Base-by-base conservation (phyloP, 768 basidiomycete species). In the Tulasnella calospora region DNA sequence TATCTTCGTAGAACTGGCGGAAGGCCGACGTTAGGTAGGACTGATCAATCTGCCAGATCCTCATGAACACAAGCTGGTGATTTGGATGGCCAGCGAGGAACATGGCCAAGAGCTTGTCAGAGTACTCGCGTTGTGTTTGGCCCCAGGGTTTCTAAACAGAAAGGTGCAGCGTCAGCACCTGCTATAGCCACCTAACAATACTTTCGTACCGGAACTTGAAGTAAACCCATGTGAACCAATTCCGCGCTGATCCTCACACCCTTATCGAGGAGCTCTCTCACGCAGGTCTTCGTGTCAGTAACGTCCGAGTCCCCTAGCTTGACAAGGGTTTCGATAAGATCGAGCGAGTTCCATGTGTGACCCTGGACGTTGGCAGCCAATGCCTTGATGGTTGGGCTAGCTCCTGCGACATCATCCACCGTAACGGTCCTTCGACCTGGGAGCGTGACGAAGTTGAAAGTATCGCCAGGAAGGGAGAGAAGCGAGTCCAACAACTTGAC, bases 11-110 rank as follows among this genome's bases (percentile, higher is more conserved):
- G 83, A 95, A 96, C 80, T 95, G 94, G 40, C 92, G 90, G 85
- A 99, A 93, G 9, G 95, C 94, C 77, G 91, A 89, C 6, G 95
- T 92, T 73, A 99, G 89, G 83, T 96, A 94, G 0, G 90, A 86
- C 0, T 93, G 94, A 82, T 95, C 90, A 61, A 94, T 92, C 82
- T 96, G 94, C 93, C 94, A 96, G 77, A 99, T 91, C 71, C 95
- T 90, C 90, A 97, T 95, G 86, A 99, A 98, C 78, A 98, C 96
- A 13, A 99, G 89, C 81, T 98, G 95, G 82, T 98, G 95, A 81
- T 96, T 96, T 10, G 96, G 95, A 82, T 96, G 94, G 21, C 95
- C 94, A 27, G 91, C 92, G 57, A 98, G 87, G 86, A 98, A 98
- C 90, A 95, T 93, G 47, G 90, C 88, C 73, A 99, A 87, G 19